Percentiles rank a stretch among this genome's conserved stretches.
Evolutionary conservation across 306 rosid genomes (phyloP).

Genomic region (Cicer yamashitae): DNA sequence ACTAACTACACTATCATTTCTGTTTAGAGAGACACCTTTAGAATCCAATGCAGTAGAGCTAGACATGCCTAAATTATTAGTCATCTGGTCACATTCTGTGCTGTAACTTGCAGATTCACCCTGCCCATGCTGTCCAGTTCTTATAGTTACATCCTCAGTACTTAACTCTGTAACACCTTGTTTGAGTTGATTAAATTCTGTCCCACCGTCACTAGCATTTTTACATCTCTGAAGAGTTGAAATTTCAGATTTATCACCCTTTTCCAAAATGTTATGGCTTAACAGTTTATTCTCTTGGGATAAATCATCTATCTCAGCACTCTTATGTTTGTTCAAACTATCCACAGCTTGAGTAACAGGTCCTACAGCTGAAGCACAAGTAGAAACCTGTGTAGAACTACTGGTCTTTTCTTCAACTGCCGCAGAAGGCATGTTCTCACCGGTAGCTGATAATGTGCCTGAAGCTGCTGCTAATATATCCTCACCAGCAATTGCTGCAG

Average conservation of each 20-base stretch:
- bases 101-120: slow-evolving; percentile 49
- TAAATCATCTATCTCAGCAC: slow-evolving; percentile 42
- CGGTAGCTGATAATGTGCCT: slow-evolving; percentile 46
- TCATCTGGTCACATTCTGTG: slow-evolving; percentile 43
- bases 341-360: slow-evolving; percentile 42
- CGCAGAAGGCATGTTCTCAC: slow-evolving; percentile 24
- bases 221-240: slow-evolving; percentile 43
- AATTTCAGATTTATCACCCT: slow-evolving; percentile 41
- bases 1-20: slow-evolving; percentile 46
- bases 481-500: slow-evolving; percentile 39
- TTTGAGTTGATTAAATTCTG: slow-evolving; percentile 40
- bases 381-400: slow-evolving; percentile 31
- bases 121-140: slow-evolving; percentile 41
- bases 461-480: slow-evolving; percentile 40
- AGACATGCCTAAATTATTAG: slow-evolving; percentile 41
- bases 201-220: slow-evolving; percentile 27
- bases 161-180: slow-evolving; percentile 43
- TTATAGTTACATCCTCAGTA: slow-evolving; percentile 41
- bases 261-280: slow-evolving; percentile 27
- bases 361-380: slow-evolving; percentile 51
- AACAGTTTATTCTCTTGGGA: slow-evolving; percentile 41
- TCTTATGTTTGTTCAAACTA: slow-evolving; percentile 37
- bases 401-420: slow-evolving; percentile 49
- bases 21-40: slow-evolving; percentile 44
- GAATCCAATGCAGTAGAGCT: slow-evolving; percentile 42